Conservation (phyloP, 2,329 filamentous ascomycete genomes). For the Botryotinia narcissicola region DNA sequence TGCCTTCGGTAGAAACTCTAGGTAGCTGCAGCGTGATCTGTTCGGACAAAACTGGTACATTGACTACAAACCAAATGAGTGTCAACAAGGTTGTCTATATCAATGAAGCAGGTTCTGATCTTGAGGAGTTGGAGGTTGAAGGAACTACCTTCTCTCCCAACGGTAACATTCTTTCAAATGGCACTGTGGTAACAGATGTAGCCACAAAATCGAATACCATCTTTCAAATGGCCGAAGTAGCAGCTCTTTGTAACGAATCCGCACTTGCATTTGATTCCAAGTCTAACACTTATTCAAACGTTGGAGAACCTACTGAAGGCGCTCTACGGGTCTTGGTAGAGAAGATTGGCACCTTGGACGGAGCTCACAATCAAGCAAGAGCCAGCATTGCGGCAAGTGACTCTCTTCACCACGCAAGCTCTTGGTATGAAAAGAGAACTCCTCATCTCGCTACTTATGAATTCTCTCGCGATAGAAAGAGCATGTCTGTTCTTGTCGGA, state of each 20-base stretch:
- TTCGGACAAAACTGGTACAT: conserved; percentile 97
- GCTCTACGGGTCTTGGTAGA: conserved; percentile 87
- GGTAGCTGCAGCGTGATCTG: conserved; percentile 99
- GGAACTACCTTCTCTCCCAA: conserved; percentile 89
- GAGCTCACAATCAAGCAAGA: conserved; percentile 49
- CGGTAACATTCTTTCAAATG: conserved; percentile 68
- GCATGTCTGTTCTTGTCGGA: conserved; percentile 93
- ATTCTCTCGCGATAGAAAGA: conserved; percentile 97
- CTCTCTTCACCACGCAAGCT: conserved; percentile 76
- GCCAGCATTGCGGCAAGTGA: conserved; percentile 50
- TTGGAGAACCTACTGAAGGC: conserved; percentile 95
- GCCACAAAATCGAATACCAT: conserved; percentile 72
- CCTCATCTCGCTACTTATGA: conserved; percentile 84
- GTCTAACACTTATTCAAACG: conserved; percentile 69
- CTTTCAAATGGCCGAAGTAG: conserved; percentile 70
- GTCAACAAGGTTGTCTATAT: conserved; percentile 90
- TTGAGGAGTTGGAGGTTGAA: conserved; percentile 86
- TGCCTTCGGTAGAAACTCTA: conserved; percentile 95
- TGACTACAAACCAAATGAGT: conserved; percentile 99
- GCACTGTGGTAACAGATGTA: conserved; percentile 66
- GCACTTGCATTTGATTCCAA: conserved; percentile 78
- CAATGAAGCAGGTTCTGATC: conserved; percentile 65
- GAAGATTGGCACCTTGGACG: conserved; percentile 76
- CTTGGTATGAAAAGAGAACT: conserved; percentile 75
- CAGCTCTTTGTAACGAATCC: conserved; percentile 84